A percentile compares a stretch with the other conserved stretches of the same genome.
Conservation (phyloP, 805 yeast genomes). For the Maudiozyma pseudohumilis region DNA sequence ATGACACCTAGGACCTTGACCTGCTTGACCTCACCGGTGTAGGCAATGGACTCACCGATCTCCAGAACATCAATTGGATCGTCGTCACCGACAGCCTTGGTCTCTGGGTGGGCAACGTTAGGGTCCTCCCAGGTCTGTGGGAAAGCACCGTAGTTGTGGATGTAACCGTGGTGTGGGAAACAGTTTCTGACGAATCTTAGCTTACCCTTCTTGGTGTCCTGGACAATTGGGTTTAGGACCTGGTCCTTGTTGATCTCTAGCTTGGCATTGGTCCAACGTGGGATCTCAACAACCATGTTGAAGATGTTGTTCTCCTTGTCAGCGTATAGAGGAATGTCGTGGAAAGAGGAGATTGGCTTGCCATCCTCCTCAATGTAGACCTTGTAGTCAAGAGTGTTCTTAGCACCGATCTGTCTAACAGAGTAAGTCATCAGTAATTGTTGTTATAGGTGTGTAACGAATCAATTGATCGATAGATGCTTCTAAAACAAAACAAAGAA, state of each 20-base stretch:
- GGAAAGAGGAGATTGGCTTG: conserved; percentile 91
- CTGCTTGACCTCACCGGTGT: conserved; percentile 68
- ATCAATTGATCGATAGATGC: not conserved
- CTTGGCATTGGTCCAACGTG: conserved; percentile 98
- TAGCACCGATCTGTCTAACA: conserved; percentile 90
- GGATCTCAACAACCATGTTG: conserved; percentile 92
- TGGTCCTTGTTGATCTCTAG: conserved; percentile 84
- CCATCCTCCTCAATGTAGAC: conserved; percentile 89
- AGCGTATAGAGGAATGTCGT: conserved; percentile 85
- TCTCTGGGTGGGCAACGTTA: conserved; percentile 53
- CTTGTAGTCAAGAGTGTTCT: conserved; percentile 88
- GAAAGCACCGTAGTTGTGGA: conserved; percentile 97
- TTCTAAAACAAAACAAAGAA: not conserved
- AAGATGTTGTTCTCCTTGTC: conserved; percentile 82
- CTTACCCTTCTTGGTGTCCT: conserved; percentile 96
- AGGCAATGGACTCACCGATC: conserved; percentile 57
- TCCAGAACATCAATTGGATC: conserved; percentile 84
- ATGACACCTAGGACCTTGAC: conserved; percentile 90
- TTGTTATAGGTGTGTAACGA: not conserved
- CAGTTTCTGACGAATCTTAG: conserved; percentile 93
- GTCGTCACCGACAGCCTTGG: conserved; percentile 65
- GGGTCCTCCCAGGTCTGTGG: conserved; percentile 91
- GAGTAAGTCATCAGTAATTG: conserved; percentile 54
- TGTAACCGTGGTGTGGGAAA: conserved; percentile 98
- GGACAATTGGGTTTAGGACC: conserved; percentile 84